These are phyloP conservation scores for Podaxis rugospora DNA, from an alignment of 768 basidiomycete species.

Conservation along the genomic window DNA sequence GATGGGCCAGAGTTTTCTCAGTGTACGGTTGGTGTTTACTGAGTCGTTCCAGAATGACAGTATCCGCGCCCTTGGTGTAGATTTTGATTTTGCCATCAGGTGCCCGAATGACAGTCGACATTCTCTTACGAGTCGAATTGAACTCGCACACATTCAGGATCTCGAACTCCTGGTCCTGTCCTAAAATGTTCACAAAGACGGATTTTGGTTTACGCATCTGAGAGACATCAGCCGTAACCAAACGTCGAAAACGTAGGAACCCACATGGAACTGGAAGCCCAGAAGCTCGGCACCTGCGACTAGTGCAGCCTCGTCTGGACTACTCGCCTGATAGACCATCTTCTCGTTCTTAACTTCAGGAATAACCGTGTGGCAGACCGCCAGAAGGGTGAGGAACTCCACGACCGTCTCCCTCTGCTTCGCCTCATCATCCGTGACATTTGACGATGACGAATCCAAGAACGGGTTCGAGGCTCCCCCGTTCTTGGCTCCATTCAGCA, in stretches of 20 bases:
- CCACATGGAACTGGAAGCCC: conserved; percentile 90
- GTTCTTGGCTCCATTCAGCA: conserved; percentile 37
- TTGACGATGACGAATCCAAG: conserved; percentile 34
- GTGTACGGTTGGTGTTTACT: conserved; percentile 79
- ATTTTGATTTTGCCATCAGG: conserved; percentile 91
- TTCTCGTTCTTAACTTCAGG: conserved; percentile 90
- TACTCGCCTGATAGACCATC: conserved; percentile 91
- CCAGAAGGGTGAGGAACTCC: conserved; percentile 79
- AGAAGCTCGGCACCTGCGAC: conserved; percentile 91
- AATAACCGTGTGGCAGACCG: conserved; percentile 98
- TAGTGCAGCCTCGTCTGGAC: conserved; percentile 95
- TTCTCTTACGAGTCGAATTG: conserved; percentile 95
- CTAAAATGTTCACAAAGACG: conserved; percentile 81
- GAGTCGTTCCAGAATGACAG: conserved; percentile 93
- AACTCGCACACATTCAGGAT: conserved; percentile 98
- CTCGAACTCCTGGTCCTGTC: conserved; percentile 74
- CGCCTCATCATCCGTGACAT: conserved; percentile 31
- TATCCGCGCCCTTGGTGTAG: conserved; percentile 97
- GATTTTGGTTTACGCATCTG: conserved; percentile 96
- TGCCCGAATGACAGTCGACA: conserved; percentile 90
- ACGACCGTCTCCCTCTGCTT: conserved; percentile 42
- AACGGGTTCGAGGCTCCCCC: conserved; percentile 53
- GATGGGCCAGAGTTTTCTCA: conserved; percentile 83
- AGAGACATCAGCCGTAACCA: background rate
- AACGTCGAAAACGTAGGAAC: conserved; percentile 25